Percentiles rank a stretch among this genome's conserved stretches.
Evolutionary conservation across 257 asterid species (phyloP).

Genomic region (Scutellaria minor): DNA sequence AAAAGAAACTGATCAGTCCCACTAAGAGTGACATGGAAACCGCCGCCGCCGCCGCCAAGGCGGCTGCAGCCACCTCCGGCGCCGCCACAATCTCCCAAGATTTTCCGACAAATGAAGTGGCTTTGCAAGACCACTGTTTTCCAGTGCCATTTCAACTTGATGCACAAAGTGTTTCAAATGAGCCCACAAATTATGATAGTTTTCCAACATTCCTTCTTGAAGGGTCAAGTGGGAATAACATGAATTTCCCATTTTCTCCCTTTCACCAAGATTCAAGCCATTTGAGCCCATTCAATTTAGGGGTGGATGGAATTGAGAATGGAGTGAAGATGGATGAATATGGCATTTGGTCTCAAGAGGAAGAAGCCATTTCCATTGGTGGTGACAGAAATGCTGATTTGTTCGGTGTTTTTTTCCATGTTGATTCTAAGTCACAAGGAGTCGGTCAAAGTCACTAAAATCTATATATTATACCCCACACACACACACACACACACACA

Average conservation of each 20-base stretch:
- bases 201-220: conserved; percentile 19
- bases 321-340: conserved; percentile 36
- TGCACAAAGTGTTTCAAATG: conserved; percentile 5
- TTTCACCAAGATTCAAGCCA: conserved; percentile 39
- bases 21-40: not conserved
- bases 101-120: conserved; percentile 5
- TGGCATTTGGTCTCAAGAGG: conserved; percentile 41
- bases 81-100: conserved; percentile 2
- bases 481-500: too few relatives aligned
- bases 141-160: conserved; percentile 26
- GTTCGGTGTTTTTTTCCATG: conserved; percentile 32
- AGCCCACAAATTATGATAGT: conserved; percentile 3
- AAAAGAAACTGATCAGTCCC: conserved; percentile 39
- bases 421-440: conserved; percentile 29
- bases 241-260: conserved; percentile 18
- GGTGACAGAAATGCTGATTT: conserved; percentile 41
- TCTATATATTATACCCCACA: not conserved
- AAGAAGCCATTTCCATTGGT: conserved; percentile 13
- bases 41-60: not conserved
- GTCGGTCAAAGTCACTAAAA: conserved; percentile 30
- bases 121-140: conserved; percentile 25
- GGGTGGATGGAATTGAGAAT: conserved; percentile 30
- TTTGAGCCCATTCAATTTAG: conserved; percentile 33
- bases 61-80: not conserved
- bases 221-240: conserved; percentile 28